phyloP scores from a whole-genome alignment of 257 asterid species.

The Linaria vulgaris region DNA sequence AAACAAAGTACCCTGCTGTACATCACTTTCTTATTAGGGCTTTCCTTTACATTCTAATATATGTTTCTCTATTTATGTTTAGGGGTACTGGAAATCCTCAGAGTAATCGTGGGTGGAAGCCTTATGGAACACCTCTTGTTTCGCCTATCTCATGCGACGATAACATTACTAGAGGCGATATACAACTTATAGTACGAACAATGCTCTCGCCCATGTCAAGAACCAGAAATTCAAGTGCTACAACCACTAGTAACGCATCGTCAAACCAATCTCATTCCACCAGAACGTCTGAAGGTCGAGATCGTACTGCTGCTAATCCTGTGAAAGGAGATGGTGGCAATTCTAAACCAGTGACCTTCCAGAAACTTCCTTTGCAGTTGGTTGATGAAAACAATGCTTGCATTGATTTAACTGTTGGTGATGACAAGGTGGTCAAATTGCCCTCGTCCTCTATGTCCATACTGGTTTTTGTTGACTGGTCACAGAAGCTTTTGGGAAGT shows the following conservation, averaged over 20 bases:
- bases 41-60: conserved; percentile 13
- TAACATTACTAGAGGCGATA: conserved; percentile 69
- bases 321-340: conserved; percentile 45
- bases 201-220: conserved; percentile 83
- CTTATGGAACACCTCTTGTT: conserved; percentile 97
- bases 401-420: conserved; percentile 83
- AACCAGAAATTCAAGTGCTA: conserved; percentile 42
- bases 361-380: conserved; percentile 90
- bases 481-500: conserved; percentile 84
- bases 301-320: conserved; percentile 40
- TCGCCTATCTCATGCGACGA: conserved; percentile 89
- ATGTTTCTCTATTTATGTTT: conserved; percentile 25
- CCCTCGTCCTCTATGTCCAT: conserved; percentile 88
- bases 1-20: neutral
- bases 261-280: conserved; percentile 40
- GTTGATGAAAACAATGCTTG: conserved; percentile 96
- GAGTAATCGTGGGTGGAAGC: conserved; percentile 81
- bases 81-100: conserved; percentile 81
- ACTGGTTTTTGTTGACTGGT: conserved; percentile 97
- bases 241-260: conserved; percentile 37
- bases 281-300: conserved; percentile 32
- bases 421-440: conserved; percentile 80
- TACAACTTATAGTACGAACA: conserved; percentile 79
- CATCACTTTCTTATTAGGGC: neutral
- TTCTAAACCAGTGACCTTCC: conserved; percentile 41